Base-by-base conservation (phyloP, 2,329 filamentous ascomycete species). In the Ophiognomonia clavigignenti-juglandacearum region DNA sequence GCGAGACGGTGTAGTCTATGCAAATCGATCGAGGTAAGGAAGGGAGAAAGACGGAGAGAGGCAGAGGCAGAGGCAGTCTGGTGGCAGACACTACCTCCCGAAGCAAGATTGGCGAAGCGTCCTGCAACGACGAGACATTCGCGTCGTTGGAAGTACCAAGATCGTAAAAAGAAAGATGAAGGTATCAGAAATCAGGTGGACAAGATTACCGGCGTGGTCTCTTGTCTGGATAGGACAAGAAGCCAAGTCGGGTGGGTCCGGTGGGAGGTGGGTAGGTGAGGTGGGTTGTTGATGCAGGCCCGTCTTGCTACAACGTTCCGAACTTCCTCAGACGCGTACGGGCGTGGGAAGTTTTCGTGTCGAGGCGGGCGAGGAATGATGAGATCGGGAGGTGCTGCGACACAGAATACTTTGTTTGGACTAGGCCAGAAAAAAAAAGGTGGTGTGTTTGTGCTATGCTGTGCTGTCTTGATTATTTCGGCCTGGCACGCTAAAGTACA, bases 41-140 rank as follows among this genome's bases (percentile, higher is more conserved):
- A 20, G 29, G n/a, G 38, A 41, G 27, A 34, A 37, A 14, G 16
- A 18, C 14, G 23, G 32, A 34, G 14, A 9, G 32, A 38, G 13
- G 39, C 31, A 24, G 10, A 44, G n/a, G n/a, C 40, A 43, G 32
- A 45, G 44, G 48, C 47, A 39, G 41, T 39, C 45, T 42, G 37
- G 37, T 42, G 37, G 38, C 32, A 50, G 48, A 53, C 43, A 51
- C 51, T 53, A 53, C 51, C 51, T n/a, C n/a, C n/a, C 38, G 48
- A 27, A 45, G 51, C 51, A 53, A 51, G 48, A 38, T 51, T 45
- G 51, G 44, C 51, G 41, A 45, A 38, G 24, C 14, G 47, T 41
- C 37, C 38, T 47, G 39, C 32, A 35, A 48, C 44, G 42, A 52
- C 49, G 50, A 51, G 51, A 53, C 51, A 53, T 53, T 45, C 51